A percentile compares a stretch with the other conserved stretches of the same genome.
phyloP scores from a whole-genome alignment of 371 early-diverging fungal genomes.

The Apophysomyces trapeziformis region DNA sequence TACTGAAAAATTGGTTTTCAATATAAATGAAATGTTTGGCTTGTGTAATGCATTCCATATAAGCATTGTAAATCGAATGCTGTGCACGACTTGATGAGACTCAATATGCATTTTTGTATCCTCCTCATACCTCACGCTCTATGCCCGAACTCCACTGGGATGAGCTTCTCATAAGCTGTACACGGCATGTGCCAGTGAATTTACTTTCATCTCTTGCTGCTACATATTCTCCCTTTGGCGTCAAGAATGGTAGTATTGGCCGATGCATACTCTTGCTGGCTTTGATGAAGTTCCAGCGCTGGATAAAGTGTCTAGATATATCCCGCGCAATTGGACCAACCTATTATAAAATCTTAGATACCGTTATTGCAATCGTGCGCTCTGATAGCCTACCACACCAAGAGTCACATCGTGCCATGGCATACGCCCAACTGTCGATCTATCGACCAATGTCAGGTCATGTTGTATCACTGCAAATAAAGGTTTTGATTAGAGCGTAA shows the following conservation, averaged over 20 bases:
- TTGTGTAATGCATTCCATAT: slow-evolving; percentile 74
- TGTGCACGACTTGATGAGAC: slow-evolving; percentile 27
- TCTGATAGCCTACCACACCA: slow-evolving; percentile 52
- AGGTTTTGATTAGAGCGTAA: neutral
- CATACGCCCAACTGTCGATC: slow-evolving; percentile 75
- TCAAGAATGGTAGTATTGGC: slow-evolving; percentile 67
- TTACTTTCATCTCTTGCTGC: slow-evolving; percentile 70
- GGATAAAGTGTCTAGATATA: slow-evolving; percentile 87
- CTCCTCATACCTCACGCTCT: slow-evolving; percentile 47
- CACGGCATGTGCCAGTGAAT: slow-evolving; percentile 68
- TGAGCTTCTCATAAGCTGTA: slow-evolving; percentile 72
- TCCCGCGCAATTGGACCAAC: slow-evolving; percentile 83
- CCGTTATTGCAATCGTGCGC: too few species aligned
- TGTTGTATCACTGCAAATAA: slow-evolving; percentile 50
- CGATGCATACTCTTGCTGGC: slow-evolving; percentile 68
- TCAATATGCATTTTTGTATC: neutral
- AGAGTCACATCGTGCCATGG: slow-evolving; percentile 96
- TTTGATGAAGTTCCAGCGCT: slow-evolving; percentile 93
- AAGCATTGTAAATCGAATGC: slow-evolving; percentile 86
- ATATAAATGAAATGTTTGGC: slow-evolving; percentile 92
- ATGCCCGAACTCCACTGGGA: slow-evolving; percentile 74
- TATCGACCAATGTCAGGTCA: slow-evolving; percentile 62
- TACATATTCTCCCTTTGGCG: slow-evolving; percentile 83
- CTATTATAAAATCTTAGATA: slow-evolving; percentile 9
- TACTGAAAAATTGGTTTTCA: slow-evolving; percentile 96